A percentile compares a stretch with the other conserved stretches of the same genome.
Conservation (phyloP, 768 basidiomycete genomes). For the Tulasnella sp. region DNA sequence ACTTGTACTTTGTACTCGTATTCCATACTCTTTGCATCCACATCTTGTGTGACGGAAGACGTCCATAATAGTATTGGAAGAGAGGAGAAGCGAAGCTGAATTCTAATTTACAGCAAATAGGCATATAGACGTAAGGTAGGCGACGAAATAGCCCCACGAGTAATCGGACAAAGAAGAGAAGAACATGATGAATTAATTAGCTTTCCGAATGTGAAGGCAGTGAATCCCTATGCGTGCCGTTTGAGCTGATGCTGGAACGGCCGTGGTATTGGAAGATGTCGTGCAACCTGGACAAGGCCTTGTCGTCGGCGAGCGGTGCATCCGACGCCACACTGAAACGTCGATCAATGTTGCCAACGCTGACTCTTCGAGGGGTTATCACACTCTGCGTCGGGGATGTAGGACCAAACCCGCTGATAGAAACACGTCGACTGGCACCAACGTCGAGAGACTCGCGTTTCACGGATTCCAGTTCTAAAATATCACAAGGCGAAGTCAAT, state of each 20-base stretch:
- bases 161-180: no score
- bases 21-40: no score
- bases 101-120: no score
- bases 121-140: no score
- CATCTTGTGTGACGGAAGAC: no score
- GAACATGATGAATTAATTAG: not conserved
- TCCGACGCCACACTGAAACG: slow-evolving; percentile 15
- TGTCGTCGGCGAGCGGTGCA: slow-evolving; percentile 35
- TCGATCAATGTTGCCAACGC: not conserved
- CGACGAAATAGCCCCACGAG: no score
- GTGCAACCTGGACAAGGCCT: slow-evolving; percentile 61
- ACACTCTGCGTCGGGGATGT: not conserved
- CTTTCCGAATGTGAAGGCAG: not conserved
- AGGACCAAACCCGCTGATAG: not conserved
- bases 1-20: no score
- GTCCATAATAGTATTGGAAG: no score
- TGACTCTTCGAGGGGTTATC: not conserved
- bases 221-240: not conserved
- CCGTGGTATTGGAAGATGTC: slow-evolving; percentile 64
- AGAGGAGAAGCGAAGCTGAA: no score
- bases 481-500: not conserved
- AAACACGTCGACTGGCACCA: not conserved
- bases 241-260: slow-evolving; percentile 13
- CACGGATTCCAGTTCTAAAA: slow-evolving; percentile 14
- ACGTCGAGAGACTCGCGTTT: slow-evolving; percentile 1